Evolutionary conservation across 1,284 basidiomycete species (phyloP).

Genomic region (Moniliella sp.): DNA sequence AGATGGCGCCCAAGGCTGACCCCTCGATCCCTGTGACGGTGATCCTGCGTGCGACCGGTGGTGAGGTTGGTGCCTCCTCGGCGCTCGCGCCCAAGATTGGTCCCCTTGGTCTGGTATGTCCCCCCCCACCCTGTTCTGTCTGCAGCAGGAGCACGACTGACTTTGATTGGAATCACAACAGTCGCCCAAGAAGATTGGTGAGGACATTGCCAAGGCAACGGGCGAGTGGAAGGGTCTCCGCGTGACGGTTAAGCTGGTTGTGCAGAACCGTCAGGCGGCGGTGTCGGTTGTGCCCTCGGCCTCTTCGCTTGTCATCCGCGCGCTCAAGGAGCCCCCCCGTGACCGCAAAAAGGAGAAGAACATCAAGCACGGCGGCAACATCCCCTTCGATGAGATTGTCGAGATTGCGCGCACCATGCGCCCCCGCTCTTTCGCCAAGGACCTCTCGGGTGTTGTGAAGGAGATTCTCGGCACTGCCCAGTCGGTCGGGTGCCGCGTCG

Average conservation of each 20-base stretch:
- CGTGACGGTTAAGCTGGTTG: conserved; percentile 92
- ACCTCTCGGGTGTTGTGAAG: conserved; percentile 70
- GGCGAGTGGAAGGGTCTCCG: conserved; percentile 97
- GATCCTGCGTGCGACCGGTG: conserved; percentile 94
- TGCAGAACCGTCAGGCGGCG: conserved; percentile 96
- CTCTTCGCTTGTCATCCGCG: conserved; percentile 88
- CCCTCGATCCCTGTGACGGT: no score
- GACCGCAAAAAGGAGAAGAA: conserved; percentile 99
- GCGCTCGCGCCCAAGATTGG: conserved; percentile 97
- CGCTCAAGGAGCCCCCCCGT: conserved; percentile 92
- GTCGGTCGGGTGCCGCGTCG: conserved; percentile 78
- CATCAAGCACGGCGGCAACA: conserved; percentile 90
- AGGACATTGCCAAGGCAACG: conserved; percentile 99
- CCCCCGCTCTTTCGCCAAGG: conserved; percentile 80
- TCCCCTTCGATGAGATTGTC: conserved; percentile 78
- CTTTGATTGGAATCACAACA: no score
- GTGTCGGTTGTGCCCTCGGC: conserved; percentile 93
- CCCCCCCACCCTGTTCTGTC: background rate
- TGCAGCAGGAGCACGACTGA: background rate
- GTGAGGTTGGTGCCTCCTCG: conserved; percentile 96
- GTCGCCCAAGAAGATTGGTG: conserved; percentile 99
- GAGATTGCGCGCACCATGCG: conserved; percentile 91
- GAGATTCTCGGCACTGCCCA: conserved; percentile 45
- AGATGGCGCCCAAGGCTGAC: no score
- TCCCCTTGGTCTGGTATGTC: conserved; percentile 86